Percentiles rank a stretch among this genome's conserved stretches.
phyloP scores from a whole-genome alignment of 345 rosid species.

The Laguncularia racemosa region DNA sequence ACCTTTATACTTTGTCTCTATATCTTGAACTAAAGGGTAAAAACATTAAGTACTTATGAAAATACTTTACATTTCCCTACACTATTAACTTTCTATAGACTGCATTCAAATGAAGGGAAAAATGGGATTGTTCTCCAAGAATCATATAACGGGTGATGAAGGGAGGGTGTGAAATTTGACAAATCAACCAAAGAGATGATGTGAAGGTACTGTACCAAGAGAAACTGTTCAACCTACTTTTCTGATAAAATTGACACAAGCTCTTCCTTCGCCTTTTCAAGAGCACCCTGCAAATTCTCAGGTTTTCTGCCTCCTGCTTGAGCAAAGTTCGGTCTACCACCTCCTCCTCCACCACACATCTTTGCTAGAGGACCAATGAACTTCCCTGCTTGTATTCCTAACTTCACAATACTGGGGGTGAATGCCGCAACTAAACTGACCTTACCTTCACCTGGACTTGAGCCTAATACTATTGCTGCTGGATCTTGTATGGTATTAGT shows the following conservation, averaged over 20 bases:
- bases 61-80: too few species aligned
- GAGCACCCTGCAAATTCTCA: conserved; percentile 55
- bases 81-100: too few species aligned
- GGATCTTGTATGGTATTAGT: conserved; percentile 65
- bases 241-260: conserved; percentile 45
- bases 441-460: conserved; percentile 79
- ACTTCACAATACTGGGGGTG: conserved; percentile 53
- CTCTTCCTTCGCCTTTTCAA: conserved; percentile 67
- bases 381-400: conserved; percentile 88
- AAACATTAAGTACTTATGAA: too few species aligned
- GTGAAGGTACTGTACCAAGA: too few species aligned
- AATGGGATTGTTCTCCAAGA: too few species aligned
- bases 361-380: conserved; percentile 80
- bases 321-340: conserved; percentile 88
- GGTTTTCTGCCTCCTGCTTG: conserved; percentile 96
- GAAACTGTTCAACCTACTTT: conserved; percentile 12
- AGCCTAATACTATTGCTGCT: conserved; percentile 71
- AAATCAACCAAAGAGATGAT: too few species aligned
- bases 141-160: too few species aligned
- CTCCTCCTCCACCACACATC: conserved; percentile 92
- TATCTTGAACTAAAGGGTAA: too few species aligned
- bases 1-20: too few species aligned
- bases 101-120: too few species aligned
- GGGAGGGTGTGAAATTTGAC: too few species aligned
- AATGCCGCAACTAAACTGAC: conserved; percentile 93